Evolutionary conservation across 208 protist genomes (phyloP).

Genomic region (Strigomonas culicis): DNA sequence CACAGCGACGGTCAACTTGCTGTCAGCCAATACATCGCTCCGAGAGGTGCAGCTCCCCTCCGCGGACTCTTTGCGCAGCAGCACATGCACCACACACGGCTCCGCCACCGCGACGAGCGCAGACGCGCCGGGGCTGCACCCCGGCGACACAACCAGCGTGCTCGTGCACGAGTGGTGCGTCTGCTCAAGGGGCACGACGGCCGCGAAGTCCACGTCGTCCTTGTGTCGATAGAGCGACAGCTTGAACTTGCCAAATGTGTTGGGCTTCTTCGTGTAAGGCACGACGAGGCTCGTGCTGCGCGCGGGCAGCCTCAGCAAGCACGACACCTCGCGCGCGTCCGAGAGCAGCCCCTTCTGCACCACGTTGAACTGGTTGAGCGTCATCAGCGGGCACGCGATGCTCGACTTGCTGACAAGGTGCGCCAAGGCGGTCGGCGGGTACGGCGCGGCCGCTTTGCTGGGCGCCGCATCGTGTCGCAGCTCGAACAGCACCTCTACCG

Average conservation of each 20-base stretch:
- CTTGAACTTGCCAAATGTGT: conserved; percentile 52
- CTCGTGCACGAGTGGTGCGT: conserved; percentile 29
- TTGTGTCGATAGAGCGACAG: conserved; percentile 77
- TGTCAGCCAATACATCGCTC: conserved; percentile 59
- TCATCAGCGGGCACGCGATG: conserved; percentile 63
- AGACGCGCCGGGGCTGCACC: conserved; percentile 19
- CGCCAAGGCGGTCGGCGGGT: conserved; percentile 65
- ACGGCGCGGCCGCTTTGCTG: conserved; percentile 53
- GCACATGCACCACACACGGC: conserved; percentile 71
- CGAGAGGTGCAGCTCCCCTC: conserved; percentile 1
- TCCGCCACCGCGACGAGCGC: conserved; percentile 60
- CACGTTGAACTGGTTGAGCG: conserved; percentile 51
- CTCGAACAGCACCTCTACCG: conserved; percentile 58
- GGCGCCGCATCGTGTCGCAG: conserved; percentile 57
- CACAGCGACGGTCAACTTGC: conserved; percentile 48
- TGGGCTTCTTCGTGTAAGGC: conserved; percentile 65
- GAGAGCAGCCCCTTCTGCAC: conserved; percentile 44
- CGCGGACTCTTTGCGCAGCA: conserved; percentile 61
- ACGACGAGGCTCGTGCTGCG: conserved; percentile 58
- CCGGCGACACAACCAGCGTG: conserved; percentile 35
- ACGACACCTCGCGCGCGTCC: conserved; percentile 52
- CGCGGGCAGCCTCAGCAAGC: conserved; percentile 45
- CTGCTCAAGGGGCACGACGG: conserved; percentile 58
- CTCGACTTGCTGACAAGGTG: conserved; percentile 50
- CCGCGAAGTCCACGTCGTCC: conserved; percentile 55